A percentile compares a stretch with the other conserved stretches of the same genome.
These are phyloP conservation scores for Termitomyces sp. DNA, from an alignment of 768 basidiomycete species.

Conservation along the genomic window DNA sequence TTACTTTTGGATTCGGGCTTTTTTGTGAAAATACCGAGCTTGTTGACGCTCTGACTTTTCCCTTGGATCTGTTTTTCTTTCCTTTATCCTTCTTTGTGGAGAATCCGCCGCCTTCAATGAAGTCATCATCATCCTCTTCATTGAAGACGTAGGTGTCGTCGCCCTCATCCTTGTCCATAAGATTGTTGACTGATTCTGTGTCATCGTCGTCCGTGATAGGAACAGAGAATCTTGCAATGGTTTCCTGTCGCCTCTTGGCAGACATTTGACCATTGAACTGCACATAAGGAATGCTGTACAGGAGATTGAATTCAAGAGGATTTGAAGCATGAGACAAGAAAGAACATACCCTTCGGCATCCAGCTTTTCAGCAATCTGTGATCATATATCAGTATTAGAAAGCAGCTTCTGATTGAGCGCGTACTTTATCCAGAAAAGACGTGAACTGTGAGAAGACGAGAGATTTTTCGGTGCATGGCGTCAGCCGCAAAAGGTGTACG, in stretches of 20 bases:
- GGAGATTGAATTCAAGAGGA: background rate
- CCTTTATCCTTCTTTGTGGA: slow-evolving; percentile 11
- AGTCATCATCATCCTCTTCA: slow-evolving; percentile 24
- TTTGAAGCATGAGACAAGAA: background rate
- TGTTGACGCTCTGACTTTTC: slow-evolving; percentile 27
- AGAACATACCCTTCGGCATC: slow-evolving; percentile 54
- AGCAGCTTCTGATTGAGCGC: background rate
- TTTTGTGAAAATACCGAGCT: background rate
- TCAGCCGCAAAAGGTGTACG: slow-evolving; percentile 63
- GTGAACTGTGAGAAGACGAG: slow-evolving; percentile 92
- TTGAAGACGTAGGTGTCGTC: slow-evolving; percentile 25
- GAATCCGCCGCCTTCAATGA: slow-evolving; percentile 22
- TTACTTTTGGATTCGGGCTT: slow-evolving; percentile 57
- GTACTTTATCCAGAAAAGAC: slow-evolving; percentile 74
- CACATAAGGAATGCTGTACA: slow-evolving; percentile 60
- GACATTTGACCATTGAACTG: slow-evolving; percentile 87
- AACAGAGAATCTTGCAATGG: slow-evolving; percentile 68
- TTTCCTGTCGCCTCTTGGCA: slow-evolving; percentile 72
- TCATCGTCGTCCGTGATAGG: slow-evolving; percentile 38
- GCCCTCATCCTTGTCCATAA: slow-evolving; percentile 27
- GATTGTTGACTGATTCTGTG: background rate
- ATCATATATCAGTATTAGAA: background rate
- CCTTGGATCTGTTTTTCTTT: slow-evolving; percentile 24
- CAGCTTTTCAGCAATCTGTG: slow-evolving; percentile 64
- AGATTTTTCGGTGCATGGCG: slow-evolving; percentile 67